Percentiles rank a stretch among this genome's conserved stretches.
Evolutionary conservation across 2,329 filamentous ascomycete species (phyloP).

Genomic region (Calonectria pteridis): DNA sequence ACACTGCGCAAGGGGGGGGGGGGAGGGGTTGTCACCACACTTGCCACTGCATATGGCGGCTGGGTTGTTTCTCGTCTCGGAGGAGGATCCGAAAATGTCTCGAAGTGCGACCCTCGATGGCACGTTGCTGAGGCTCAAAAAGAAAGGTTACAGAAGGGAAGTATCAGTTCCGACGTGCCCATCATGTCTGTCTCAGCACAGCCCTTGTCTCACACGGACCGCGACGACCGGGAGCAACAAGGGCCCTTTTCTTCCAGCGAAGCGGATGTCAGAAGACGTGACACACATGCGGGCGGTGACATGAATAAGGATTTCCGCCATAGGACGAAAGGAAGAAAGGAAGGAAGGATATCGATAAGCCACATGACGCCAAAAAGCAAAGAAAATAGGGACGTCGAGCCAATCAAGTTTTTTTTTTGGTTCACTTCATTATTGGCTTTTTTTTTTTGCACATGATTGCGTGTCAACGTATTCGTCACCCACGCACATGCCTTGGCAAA

Average conservation of each 20-base stretch:
- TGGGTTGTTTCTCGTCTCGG: slow-evolving; percentile 1
- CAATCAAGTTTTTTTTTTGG: not conserved
- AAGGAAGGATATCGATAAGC: not conserved
- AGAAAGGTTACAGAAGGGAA: slow-evolving; percentile 1
- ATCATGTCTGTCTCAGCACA: slow-evolving; percentile 21
- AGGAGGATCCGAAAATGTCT: slow-evolving; percentile 8
- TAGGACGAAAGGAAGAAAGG: not conserved
- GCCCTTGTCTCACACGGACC: slow-evolving; percentile 18
- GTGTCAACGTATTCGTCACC: not conserved
- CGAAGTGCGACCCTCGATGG: slow-evolving; percentile 1
- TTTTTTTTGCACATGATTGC: not conserved
- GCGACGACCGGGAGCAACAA: not conserved
- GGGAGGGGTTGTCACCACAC: not conserved
- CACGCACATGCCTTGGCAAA: not conserved
- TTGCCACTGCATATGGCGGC: not conserved
- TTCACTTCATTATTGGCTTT: not conserved
- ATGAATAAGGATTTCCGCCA: not conserved
- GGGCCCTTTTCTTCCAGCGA: not conserved
- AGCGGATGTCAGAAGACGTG: not conserved
- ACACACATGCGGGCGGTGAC: not conserved
- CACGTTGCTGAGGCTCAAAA: slow-evolving; percentile 21
- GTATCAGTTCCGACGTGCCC: not conserved
- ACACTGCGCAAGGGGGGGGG: not conserved
- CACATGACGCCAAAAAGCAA: not conserved
- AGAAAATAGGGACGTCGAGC: not conserved